A percentile compares a stretch with the other conserved stretches of the same genome.
These are phyloP conservation scores for Gautieria morchelliformis DNA, from an alignment of 768 basidiomycete species.

Conservation along the genomic window DNA sequence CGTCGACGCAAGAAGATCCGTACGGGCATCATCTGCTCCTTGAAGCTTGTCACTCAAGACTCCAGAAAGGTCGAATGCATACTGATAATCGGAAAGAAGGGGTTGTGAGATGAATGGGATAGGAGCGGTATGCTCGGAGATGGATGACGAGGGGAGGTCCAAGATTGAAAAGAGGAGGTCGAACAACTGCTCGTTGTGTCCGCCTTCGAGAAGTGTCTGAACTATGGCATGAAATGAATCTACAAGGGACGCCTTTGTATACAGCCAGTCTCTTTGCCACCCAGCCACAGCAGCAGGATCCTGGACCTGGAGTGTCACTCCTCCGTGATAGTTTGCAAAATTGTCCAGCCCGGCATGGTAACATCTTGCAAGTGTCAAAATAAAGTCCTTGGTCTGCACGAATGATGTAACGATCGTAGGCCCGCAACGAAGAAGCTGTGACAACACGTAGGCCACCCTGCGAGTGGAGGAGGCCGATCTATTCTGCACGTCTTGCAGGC, in stretches of 20 bases:
- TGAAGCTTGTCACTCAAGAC: slow-evolving; percentile 38
- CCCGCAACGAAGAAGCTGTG: background rate
- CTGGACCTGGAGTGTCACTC: background rate
- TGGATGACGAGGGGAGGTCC: slow-evolving; percentile 32
- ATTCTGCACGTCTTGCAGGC: background rate
- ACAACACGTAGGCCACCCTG: background rate
- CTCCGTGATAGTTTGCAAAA: background rate
- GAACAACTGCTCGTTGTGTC: slow-evolving; percentile 22
- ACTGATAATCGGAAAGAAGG: slow-evolving; percentile 64
- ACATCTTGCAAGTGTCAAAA: background rate
- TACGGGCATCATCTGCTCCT: slow-evolving; percentile 43
- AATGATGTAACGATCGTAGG: background rate
- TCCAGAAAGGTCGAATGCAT: slow-evolving; percentile 48
- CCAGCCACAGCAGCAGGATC: background rate
- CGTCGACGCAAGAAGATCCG: slow-evolving; percentile 46
- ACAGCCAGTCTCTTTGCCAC: background rate
- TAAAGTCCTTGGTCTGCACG: background rate
- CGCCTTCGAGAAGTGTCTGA: background rate
- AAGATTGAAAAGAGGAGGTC: slow-evolving; percentile 51
- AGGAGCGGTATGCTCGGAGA: slow-evolving; percentile 3
- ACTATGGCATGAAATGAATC: slow-evolving; percentile 4
- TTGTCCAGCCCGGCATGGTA: background rate
- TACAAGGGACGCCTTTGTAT: background rate
- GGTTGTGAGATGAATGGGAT: slow-evolving; percentile 50
- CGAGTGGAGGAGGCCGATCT: background rate